Conservation (phyloP, 2,329 filamentous ascomycete species). For the Tympanopsis confertula region DNA sequence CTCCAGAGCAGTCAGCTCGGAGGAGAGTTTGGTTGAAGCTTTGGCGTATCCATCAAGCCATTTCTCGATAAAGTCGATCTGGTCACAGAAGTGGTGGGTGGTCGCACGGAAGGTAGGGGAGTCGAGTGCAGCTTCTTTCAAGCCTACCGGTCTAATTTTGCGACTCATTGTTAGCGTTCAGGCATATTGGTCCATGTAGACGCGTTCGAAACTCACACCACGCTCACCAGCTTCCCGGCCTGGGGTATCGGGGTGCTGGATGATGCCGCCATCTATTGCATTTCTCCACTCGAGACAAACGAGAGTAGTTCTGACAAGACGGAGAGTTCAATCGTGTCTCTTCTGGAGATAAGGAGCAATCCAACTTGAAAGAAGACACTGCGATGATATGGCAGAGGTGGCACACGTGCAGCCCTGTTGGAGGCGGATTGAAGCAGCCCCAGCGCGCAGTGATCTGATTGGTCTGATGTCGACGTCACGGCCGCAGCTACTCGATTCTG, state of each 20-base stretch:
- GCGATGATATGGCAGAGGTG: too few species aligned
- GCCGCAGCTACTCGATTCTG: too few species aligned
- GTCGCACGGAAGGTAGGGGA: constrained; percentile 63
- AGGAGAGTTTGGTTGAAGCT: constrained; percentile 46
- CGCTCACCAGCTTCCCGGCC: not conserved
- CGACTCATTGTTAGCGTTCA: not conserved
- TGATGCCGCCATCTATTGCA: not conserved
- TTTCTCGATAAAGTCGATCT: constrained; percentile 59
- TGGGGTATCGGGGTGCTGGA: not conserved
- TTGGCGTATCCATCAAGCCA: constrained; percentile 62
- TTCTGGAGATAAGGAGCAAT: too few species aligned
- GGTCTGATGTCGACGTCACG: too few species aligned
- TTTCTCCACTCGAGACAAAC: not conserved
- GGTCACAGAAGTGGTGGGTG: constrained; percentile 57
- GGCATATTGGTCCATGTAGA: not conserved
- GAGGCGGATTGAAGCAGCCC: too few species aligned
- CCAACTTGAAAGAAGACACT: too few species aligned
- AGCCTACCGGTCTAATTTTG: constrained; percentile 38
- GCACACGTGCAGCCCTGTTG: too few species aligned
- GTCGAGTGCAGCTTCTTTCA: constrained; percentile 66
- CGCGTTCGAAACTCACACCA: constrained; percentile 1
- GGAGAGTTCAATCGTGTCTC: too few species aligned
- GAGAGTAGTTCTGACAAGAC: too few species aligned
- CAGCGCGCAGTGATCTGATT: too few species aligned
- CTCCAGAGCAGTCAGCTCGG: constrained; percentile 50